These are phyloP conservation scores for Amanita brunnescens DNA, from an alignment of 768 basidiomycete species.

Conservation along the genomic window DNA sequence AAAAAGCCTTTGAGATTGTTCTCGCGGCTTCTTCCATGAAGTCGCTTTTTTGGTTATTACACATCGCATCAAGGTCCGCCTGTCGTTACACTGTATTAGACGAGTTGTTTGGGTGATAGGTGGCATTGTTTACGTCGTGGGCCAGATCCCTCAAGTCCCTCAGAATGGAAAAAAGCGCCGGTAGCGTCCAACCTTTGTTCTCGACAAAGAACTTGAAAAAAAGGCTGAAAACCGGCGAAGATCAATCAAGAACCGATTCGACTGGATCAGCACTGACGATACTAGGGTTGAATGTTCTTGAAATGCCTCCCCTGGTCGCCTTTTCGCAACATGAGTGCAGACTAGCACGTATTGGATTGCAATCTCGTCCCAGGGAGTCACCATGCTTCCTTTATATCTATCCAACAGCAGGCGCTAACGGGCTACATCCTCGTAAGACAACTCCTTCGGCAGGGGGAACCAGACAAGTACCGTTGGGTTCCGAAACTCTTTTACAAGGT, in stretches of 20 bases:
- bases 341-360: conserved; percentile 76
- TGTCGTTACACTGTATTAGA: conserved; percentile 16
- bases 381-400: conserved; percentile 54
- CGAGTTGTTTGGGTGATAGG: background rate
- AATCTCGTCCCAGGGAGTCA: conserved; percentile 80
- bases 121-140: conserved; percentile 48
- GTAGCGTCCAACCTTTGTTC: conserved; percentile 82
- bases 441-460: conserved; percentile 1
- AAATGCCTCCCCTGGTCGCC: conserved; percentile 64
- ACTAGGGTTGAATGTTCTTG: conserved; percentile 72
- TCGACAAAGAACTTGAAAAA: conserved; percentile 76
- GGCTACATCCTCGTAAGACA: conserved; percentile 8
- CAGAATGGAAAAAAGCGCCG: conserved; percentile 72
- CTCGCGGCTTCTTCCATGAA: conserved; percentile 84
- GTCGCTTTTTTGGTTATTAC: conserved; percentile 47
- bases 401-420: conserved; percentile 29
- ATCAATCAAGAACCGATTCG: background rate
- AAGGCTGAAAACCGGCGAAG: conserved; percentile 29
- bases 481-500: conserved; percentile 62
- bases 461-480: conserved; percentile 36
- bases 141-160: conserved; percentile 80
- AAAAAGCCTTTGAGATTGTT: conserved; percentile 83
- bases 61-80: conserved; percentile 57
- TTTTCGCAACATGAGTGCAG: conserved; percentile 60
- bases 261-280: conserved; percentile 45